phyloP scores from a whole-genome alignment of 2,329 filamentous ascomycete species.

The Pseudovirgaria hyperparasitica region DNA sequence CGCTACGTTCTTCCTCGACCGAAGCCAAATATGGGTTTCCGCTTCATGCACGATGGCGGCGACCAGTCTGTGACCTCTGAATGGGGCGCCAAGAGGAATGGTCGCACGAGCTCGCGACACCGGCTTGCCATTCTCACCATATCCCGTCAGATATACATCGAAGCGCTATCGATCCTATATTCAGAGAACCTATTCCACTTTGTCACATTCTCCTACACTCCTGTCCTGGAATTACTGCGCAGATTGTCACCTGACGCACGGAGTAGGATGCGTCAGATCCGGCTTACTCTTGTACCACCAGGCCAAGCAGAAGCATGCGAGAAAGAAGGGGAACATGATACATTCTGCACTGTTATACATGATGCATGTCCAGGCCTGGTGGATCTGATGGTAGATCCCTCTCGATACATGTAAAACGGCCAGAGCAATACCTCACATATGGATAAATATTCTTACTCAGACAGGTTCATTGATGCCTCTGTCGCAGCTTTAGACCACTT shows the following conservation, averaged over 20 bases:
- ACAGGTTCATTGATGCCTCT: no score
- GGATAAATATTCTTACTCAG: no score
- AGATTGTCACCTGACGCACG: slow-evolving; percentile 25
- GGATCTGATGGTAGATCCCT: slow-evolving; percentile 23
- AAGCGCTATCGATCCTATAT: slow-evolving; percentile 25
- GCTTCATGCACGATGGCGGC: slow-evolving; percentile 33
- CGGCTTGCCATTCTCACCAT: slow-evolving; percentile 22
- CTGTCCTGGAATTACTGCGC: slow-evolving; percentile 26
- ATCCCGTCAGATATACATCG: slow-evolving; percentile 25
- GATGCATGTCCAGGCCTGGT: slow-evolving; percentile 23
- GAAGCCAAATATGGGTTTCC: slow-evolving; percentile 25
- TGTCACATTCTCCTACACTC: slow-evolving; percentile 25
- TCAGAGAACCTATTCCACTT: slow-evolving; percentile 27
- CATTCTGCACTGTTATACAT: slow-evolving; percentile 26
- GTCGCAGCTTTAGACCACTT: no score
- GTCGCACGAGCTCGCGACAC: slow-evolving; percentile 11
- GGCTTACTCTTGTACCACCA: slow-evolving; percentile 23
- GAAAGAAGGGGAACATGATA: slow-evolving; percentile 20
- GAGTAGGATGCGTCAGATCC: slow-evolving; percentile 22
- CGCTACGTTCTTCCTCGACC: slow-evolving; percentile 24
- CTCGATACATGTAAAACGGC: slow-evolving; percentile 1
- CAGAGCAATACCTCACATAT: background rate
- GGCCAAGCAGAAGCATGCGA: slow-evolving; percentile 15
- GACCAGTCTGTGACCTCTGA: slow-evolving; percentile 23
- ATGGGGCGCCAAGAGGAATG: slow-evolving; percentile 23